Conservation (phyloP, 805 yeast species). For the Ogataea pini region DNA sequence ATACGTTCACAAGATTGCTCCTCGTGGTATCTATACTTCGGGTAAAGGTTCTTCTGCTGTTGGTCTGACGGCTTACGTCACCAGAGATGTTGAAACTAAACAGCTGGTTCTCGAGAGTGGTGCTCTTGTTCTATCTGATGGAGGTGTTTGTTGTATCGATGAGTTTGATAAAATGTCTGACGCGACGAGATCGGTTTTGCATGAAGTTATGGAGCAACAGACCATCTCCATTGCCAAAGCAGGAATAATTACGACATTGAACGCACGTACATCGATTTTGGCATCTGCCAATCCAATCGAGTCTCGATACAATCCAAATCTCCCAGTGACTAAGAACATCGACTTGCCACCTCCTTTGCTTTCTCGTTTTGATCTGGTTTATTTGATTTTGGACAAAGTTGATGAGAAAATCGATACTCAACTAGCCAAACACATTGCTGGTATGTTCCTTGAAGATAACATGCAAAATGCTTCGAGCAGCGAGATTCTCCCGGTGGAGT, state of each 20-base stretch:
- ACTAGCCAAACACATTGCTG: constrained; percentile 86
- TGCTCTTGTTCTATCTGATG: constrained; percentile 94
- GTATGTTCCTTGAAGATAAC: constrained; percentile 85
- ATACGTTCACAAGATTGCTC: constrained; percentile 96
- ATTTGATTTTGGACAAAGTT: constrained; percentile 87
- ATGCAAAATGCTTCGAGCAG: constrained; percentile 69
- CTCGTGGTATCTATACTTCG: constrained; percentile 96
- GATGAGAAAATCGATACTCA: constrained; percentile 83
- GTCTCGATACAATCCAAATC: constrained; percentile 89
- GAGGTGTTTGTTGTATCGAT: constrained; percentile 98
- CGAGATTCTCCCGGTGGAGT: constrained; percentile 82
- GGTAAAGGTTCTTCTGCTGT: constrained; percentile 99
- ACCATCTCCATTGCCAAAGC: constrained; percentile 98
- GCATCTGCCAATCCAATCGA: constrained; percentile 98
- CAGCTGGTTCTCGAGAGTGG: constrained; percentile 95
- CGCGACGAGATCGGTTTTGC: constrained; percentile 88
- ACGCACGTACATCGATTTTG: constrained; percentile 92
- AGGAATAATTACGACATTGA: constrained; percentile 94
- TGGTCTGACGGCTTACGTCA: constrained; percentile 95
- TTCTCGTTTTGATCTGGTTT: constrained; percentile 93
- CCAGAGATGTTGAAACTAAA: constrained; percentile 90
- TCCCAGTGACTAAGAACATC: constrained; percentile 93
- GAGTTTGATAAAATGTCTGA: constrained; percentile 98
- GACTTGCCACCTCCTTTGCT: constrained; percentile 95
- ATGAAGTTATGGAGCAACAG: constrained; percentile 99